Evolutionary conservation across 345 rosid genomes (phyloP).

Genomic region (Euclidium syriacum): DNA sequence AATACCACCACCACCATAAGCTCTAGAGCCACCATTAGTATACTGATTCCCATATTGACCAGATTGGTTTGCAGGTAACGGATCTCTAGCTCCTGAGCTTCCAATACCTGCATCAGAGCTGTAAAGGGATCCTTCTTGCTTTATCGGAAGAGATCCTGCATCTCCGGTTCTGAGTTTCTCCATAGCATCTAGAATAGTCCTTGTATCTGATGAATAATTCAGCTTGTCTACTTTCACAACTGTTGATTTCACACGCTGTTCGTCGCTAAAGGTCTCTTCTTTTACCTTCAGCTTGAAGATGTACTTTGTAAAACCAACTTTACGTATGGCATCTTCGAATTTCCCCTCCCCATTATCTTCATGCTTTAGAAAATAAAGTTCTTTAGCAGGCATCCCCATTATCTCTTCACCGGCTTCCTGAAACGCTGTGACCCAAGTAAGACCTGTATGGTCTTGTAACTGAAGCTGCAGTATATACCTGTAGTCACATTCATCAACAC

Average conservation of each 20-base stretch:
- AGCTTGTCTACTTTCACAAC: constrained; percentile 72
- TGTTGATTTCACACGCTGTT: constrained; percentile 76
- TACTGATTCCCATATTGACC: constrained; percentile 33
- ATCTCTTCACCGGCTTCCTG: constrained; percentile 84
- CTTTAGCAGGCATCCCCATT: constrained; percentile 78
- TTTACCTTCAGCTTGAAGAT: constrained; percentile 80
- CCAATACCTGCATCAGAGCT: constrained; percentile 1
- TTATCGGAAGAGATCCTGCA: constrained; percentile 23
- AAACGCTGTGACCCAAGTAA: constrained; percentile 85
- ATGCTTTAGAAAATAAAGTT: constrained; percentile 52
- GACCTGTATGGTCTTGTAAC: constrained; percentile 85
- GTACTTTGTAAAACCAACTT: constrained; percentile 59
- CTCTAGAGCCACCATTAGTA: neutral
- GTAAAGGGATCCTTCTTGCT: constrained; percentile 27
- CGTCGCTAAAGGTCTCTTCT: constrained; percentile 79
- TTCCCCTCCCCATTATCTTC: constrained; percentile 55
- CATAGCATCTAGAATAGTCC: constrained; percentile 48
- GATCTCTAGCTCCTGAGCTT: constrained; percentile 1
- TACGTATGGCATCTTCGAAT: constrained; percentile 53
- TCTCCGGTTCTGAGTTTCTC: constrained; percentile 40
- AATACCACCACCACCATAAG: neutral
- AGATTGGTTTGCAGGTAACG: constrained; percentile 31
- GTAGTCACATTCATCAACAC: constrained; percentile 77
- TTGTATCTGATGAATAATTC: constrained; percentile 57
- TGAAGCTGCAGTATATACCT: constrained; percentile 82